phyloP scores from a whole-genome alignment of 1,284 basidiomycete genomes.

The Dichomitus squalens region DNA sequence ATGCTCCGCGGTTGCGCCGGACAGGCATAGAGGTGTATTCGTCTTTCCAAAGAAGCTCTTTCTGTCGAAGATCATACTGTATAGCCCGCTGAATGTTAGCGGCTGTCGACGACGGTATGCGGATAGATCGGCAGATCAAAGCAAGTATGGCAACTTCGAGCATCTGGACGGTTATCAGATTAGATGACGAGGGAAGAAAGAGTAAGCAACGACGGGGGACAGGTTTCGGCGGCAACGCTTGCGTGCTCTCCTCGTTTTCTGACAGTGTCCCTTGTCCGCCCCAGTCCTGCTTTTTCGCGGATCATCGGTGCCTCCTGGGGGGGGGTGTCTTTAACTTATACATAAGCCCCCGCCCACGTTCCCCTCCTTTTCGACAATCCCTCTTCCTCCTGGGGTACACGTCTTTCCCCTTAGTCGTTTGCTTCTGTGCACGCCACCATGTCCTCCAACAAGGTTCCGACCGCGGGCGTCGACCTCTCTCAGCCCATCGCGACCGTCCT shows the following conservation, averaged over 20 bases:
- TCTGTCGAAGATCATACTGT: too few species aligned
- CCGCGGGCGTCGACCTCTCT: conserved; percentile 39
- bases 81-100: too few species aligned
- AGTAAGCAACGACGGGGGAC: too few species aligned
- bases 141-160: too few species aligned
- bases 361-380: background rate
- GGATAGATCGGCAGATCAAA: too few species aligned
- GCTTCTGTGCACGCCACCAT: conserved; percentile 20
- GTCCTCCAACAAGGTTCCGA: background rate
- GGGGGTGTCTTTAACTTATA: conserved; percentile 4
- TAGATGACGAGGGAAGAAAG: too few species aligned
- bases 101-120: too few species aligned
- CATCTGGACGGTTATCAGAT: too few species aligned
- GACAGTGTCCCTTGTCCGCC: background rate
- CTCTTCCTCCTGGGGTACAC: conserved; percentile 8
- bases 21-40: too few species aligned
- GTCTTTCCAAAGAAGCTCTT: too few species aligned
- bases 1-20: too few species aligned
- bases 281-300: background rate
- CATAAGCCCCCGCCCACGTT: background rate
- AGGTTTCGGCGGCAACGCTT: background rate
- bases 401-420: background rate
- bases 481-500: conserved; percentile 52
- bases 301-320: conserved; percentile 21
- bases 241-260: conserved; percentile 5